Percentiles rank a stretch among this genome's conserved stretches.
Conservation (phyloP, 73 alveolate genomes). For the Paraurostyla sp. region DNA sequence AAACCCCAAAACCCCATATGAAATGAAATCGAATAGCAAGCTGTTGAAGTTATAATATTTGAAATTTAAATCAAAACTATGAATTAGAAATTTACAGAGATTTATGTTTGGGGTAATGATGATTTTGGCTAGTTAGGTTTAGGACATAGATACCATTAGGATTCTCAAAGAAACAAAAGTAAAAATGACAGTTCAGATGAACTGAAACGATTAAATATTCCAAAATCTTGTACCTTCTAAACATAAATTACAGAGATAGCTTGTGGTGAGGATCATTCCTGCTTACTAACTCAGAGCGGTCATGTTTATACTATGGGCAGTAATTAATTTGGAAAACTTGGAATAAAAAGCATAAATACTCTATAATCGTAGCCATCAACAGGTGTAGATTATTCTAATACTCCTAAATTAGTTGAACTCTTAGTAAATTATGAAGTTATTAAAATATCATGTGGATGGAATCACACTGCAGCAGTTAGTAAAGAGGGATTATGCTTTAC, state of each 20-base stretch:
- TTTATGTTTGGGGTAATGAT: slow-evolving; percentile 73
- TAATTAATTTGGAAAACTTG: slow-evolving; percentile 71
- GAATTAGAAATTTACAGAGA: no score
- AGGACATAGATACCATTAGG: slow-evolving; percentile 31
- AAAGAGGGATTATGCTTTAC: slow-evolving; percentile 87
- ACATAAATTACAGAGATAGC: slow-evolving; percentile 28
- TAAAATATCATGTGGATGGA: slow-evolving; percentile 90
- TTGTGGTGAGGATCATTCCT: slow-evolving; percentile 73
- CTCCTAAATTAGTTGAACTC: slow-evolving; percentile 71
- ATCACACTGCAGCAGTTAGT: slow-evolving; percentile 88
- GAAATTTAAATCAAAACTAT: no score
- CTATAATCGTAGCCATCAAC: not conserved
- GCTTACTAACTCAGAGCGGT: slow-evolving; percentile 36
- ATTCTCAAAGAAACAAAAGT: not conserved
- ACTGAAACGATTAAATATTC: not conserved
- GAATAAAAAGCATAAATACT: slow-evolving; percentile 15
- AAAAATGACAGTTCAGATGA: not conserved
- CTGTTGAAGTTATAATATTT: no score
- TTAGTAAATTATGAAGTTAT: slow-evolving; percentile 10
- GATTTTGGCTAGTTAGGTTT: slow-evolving; percentile 63
- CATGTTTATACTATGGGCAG: slow-evolving; percentile 77
- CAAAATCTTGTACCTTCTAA: slow-evolving; percentile 60
- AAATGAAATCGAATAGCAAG: no score
- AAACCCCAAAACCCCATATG: no score
- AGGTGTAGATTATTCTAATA: slow-evolving; percentile 14